Base-by-base conservation (phyloP, 2,329 filamentous ascomycete genomes). In the Scedosporium aurantiacum region DNA sequence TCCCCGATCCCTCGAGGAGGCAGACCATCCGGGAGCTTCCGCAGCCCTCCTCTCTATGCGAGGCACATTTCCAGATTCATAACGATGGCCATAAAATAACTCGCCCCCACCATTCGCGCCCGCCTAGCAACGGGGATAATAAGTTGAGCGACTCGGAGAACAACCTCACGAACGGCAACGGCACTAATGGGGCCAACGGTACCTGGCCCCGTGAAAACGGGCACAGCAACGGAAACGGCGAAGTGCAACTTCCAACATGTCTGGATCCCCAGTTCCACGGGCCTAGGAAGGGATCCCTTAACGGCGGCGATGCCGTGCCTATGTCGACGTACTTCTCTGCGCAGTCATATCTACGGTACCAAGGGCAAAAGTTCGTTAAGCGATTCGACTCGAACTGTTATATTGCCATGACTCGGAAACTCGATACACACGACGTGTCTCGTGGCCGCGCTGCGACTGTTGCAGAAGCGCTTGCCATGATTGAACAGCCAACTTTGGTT, bases 311-410 rank as follows among this genome's bases (percentile, higher is more conserved):
- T 61, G 72, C 68, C 64, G 64, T 80, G 61, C 74, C 82, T 5
- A 82, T 84, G 0, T 85, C 86, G 6, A 94, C 90, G n/a, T 97
- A 97, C 75, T 99, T 97, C 75, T 97, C 94, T 0, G 94, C 94
- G 0, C 94, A 99, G 73, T 97, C 92, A 0, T 99, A 99, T 74
- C 83, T 99, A 52, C 89, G 94, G 21, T 99, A 99, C 74, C 94
- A 99, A 75, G 93, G 91, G 61, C 84, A 88, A 68, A 99, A 99
- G 74, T 99, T 99, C 68, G 94, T 97, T 68, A 91, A 90, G 73
- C 89, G 94, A 8, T 99, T 97, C 73, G 94, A 99, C 74, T 90
- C 91, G 69, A 99, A 99, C 73, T 99, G 94, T 77, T 99, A 99
- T 77, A 97, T 99, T 67, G 92, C 94, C 66, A 97, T 99, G 74